These are phyloP conservation scores for Nigrospora oryzae DNA, from an alignment of 2,329 filamentous ascomycete genomes.

Conservation along the genomic window DNA sequence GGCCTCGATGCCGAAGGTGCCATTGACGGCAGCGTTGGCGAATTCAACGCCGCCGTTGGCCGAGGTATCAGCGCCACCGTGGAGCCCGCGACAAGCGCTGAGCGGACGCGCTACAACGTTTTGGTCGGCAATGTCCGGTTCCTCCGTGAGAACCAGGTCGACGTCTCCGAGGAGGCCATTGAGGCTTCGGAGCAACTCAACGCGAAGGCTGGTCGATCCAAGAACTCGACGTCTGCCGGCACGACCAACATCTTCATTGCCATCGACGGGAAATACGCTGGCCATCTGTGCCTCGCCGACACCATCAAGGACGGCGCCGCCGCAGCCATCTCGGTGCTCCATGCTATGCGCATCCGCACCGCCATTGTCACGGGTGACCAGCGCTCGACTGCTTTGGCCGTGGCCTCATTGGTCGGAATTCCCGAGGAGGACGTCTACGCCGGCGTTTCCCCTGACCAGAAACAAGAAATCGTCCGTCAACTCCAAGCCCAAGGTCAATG, in stretches of 20 bases:
- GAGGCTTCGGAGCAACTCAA: constrained; percentile 55
- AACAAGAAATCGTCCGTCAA: constrained; percentile 73
- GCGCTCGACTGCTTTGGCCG: constrained; percentile 70
- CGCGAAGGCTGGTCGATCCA: constrained; percentile 28
- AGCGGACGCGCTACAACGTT: constrained; percentile 67
- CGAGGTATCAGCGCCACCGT: constrained; percentile 77
- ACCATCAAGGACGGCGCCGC: constrained; percentile 83
- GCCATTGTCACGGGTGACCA: constrained; percentile 95
- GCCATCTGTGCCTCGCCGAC: constrained; percentile 77
- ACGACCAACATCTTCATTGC: constrained; percentile 89
- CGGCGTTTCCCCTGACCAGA: constrained; percentile 84
- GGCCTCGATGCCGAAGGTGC: constrained; percentile 62
- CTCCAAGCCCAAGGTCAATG: constrained; percentile 68
- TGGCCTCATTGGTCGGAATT: constrained; percentile 79
- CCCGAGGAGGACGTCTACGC: constrained; percentile 67
- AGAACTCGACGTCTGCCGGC: constrained; percentile 45
- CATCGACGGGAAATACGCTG: constrained; percentile 73
- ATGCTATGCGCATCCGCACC: constrained; percentile 76
- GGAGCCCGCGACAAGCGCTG: constrained; percentile 62
- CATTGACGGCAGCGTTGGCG: constrained; percentile 75
- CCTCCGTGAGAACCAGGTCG: constrained; percentile 61
- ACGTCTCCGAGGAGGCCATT: constrained; percentile 55
- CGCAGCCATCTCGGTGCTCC: constrained; percentile 72
- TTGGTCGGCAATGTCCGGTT: constrained; percentile 76
- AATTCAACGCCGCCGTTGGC: constrained; percentile 77